Percentiles rank a stretch among this genome's conserved stretches.
Evolutionary conservation across 2,329 filamentous ascomycete species (phyloP).

Genomic region (Nothopassalora personata): DNA sequence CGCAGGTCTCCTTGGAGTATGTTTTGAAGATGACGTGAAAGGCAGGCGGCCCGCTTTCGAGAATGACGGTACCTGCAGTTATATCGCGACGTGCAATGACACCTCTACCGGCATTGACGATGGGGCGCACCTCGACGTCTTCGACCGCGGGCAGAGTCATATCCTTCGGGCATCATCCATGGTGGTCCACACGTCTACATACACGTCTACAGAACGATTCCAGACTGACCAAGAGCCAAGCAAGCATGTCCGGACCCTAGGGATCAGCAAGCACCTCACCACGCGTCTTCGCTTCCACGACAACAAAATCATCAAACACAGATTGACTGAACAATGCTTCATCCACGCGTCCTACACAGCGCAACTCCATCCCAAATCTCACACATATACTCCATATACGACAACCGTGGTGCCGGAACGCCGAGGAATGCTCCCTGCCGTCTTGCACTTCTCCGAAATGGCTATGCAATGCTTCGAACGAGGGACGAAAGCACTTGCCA

Average conservation of each 20-base stretch:
- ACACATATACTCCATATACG: too few relatives aligned
- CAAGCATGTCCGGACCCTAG: background rate
- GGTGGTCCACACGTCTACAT: background rate
- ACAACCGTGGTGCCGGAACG: too few relatives aligned
- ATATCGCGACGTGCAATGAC: constrained; percentile 39
- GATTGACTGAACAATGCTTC: too few relatives aligned
- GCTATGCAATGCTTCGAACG: background rate
- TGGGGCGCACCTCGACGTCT: constrained; percentile 37
- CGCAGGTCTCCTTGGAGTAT: constrained; percentile 47
- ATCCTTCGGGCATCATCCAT: constrained; percentile 6
- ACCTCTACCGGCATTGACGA: constrained; percentile 40
- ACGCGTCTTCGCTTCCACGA: too few relatives aligned
- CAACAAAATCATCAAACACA: too few relatives aligned
- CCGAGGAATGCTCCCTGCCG: too few relatives aligned
- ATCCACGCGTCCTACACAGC: too few relatives aligned
- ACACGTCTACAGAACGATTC: too few relatives aligned
- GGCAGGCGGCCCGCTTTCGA: constrained; percentile 35
- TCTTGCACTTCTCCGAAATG: too few relatives aligned
- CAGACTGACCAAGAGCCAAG: background rate
- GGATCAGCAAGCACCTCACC: too few relatives aligned
- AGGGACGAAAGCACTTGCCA: background rate
- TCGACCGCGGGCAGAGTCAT: constrained; percentile 7
- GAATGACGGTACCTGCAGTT: constrained; percentile 33
- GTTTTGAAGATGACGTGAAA: constrained; percentile 41
- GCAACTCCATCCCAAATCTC: too few relatives aligned